Evolutionary conservation across 2,329 filamentous ascomycete genomes (phyloP), one percentile per base, ranked within the genome.

Genomic region (Aureobasidium sp.): DNA sequence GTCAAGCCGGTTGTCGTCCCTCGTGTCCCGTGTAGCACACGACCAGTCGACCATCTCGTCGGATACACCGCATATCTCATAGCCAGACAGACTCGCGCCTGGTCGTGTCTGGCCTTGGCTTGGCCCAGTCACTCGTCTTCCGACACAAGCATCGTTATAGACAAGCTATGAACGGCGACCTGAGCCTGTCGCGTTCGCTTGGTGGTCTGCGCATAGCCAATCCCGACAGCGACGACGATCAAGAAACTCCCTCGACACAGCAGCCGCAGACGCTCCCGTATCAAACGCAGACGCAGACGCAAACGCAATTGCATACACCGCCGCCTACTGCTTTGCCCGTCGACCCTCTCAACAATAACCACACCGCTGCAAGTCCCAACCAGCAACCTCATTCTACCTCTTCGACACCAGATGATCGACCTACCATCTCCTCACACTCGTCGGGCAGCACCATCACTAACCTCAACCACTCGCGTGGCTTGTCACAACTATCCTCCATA

Each of bases 171-270:
- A 90, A 92, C 79, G 90, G 90, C 76, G 92, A 96, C 80, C 79
- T 96, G 74, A 96, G 90, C 77, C 85, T 97, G 68, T 94, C 92
- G 72, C 89, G 92, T 79, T 90, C 91, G 72, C 83, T 97, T 71
- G 94, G 94, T 72, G 93, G 93, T 71, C 81, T 99, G 76, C 90
- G 93, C 75, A 97, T 99, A 75, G 93, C 94, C 70, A 99, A 97
- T 76, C 93, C 93, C 65, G 79, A 79, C 63, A 69, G 52, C 50
- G 48, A 61, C 37, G 59, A 61, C 26, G 43, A 46, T 26, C 47
- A 52, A 41, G 27, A 55, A 2, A 36, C 37, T 36, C 68, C 46
- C 43, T 66, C 52, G 44, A 50, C 61, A 66, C 67, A 65, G 67
- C 74, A 61, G 71, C 72, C 65, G 72, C 70, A 41, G 50, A 70